Percentiles rank a stretch among this genome's conserved stretches.
phyloP scores from a whole-genome alignment of 192 early-diverging fungal species.

The Backusella parvicylindrica region DNA sequence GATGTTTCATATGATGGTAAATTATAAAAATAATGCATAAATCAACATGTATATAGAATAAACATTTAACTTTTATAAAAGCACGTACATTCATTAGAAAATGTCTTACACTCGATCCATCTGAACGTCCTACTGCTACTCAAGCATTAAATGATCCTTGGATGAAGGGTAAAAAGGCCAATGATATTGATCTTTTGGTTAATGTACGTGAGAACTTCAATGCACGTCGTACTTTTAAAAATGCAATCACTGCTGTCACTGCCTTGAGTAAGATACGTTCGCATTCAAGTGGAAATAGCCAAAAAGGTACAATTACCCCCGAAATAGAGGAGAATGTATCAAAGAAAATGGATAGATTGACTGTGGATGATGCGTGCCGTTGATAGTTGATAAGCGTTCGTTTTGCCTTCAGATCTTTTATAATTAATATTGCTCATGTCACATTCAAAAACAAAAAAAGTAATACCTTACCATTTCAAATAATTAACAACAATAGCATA shows the following conservation, averaged over 20 bases:
- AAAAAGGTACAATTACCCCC: background rate
- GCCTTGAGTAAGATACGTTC: constrained; percentile 51
- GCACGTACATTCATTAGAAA: constrained; percentile 77
- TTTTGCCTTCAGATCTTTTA: too few species aligned
- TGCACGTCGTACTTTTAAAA: constrained; percentile 58
- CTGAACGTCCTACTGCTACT: constrained; percentile 68
- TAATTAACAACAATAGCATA: too few species aligned
- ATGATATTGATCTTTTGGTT: constrained; percentile 76
- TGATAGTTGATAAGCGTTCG: too few species aligned
- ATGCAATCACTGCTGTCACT: constrained; percentile 58
- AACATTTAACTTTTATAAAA: too few species aligned
- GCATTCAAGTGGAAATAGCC: background rate
- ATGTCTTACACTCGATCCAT: constrained; percentile 63
- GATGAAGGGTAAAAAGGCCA: constrained; percentile 58
- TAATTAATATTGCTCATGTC: too few species aligned
- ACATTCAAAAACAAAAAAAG: too few species aligned
- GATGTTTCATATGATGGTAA: constrained; percentile 80
- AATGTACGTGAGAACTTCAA: constrained; percentile 79
- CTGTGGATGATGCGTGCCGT: background rate
- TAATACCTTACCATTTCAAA: too few species aligned
- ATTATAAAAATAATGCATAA: too few species aligned
- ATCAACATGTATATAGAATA: too few species aligned
- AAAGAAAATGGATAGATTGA: background rate
- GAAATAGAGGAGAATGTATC: background rate
- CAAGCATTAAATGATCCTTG: constrained; percentile 84